Conservation (phyloP, 2,329 filamentous ascomycete genomes). For the Fusarium subtropicale region DNA sequence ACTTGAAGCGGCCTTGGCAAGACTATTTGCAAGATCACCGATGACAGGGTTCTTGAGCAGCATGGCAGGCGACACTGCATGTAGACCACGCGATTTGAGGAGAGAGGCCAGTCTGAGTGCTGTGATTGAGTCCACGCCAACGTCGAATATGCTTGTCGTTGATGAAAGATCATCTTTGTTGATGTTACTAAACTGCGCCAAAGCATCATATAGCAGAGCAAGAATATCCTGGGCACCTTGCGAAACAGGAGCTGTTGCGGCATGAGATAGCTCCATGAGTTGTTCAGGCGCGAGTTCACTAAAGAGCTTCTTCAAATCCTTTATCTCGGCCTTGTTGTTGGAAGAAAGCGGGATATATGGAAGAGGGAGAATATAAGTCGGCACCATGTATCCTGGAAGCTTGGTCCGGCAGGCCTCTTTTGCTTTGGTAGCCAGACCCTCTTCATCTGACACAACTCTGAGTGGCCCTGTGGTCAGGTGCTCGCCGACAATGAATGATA, state of each 20-base stretch:
- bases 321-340: conserved; percentile 90
- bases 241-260: conserved; percentile 42
- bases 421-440: conserved; percentile 59
- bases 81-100: conserved; percentile 73
- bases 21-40: conserved; percentile 57
- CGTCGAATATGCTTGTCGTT: conserved; percentile 80
- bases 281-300: conserved; percentile 67
- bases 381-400: conserved; percentile 90
- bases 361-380: conserved; percentile 81
- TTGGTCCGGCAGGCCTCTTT: conserved; percentile 73
- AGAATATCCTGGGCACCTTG: conserved; percentile 55
- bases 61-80: conserved; percentile 69
- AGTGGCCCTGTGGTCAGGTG: conserved; percentile 26
- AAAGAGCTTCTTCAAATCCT: conserved; percentile 75
- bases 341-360: conserved; percentile 80
- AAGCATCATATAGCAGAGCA: conserved; percentile 61
- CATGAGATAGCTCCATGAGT: conserved; percentile 66
- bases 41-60: conserved; percentile 73
- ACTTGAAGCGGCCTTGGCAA: conserved; percentile 42
- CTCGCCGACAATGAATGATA: conserved; percentile 72
- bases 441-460: conserved; percentile 46
- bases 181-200: conserved; percentile 66
- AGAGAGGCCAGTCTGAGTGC: conserved; percentile 75
- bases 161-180: conserved; percentile 58
- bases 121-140: conserved; percentile 90